phyloP scores from a whole-genome alignment of 805 yeast genomes.

The Metschnikowia aberdeeniae region DNA sequence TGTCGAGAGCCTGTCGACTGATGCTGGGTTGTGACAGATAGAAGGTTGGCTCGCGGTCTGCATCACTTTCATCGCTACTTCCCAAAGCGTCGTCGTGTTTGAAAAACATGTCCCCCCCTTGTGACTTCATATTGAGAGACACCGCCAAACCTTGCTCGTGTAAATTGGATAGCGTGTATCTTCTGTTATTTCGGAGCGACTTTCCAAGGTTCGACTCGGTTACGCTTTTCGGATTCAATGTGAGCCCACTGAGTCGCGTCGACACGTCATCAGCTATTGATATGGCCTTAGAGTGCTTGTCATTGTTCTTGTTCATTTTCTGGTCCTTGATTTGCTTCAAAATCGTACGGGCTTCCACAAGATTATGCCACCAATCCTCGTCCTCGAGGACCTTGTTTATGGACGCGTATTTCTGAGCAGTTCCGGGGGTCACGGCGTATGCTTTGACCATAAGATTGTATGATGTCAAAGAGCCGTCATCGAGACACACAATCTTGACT shows the following conservation, averaged over 20 bases:
- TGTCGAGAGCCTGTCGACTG: background rate
- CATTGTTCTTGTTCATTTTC: constrained; percentile 16
- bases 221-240: constrained; percentile 17
- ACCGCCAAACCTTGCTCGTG: constrained; percentile 67
- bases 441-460: constrained; percentile 83
- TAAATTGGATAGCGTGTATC: constrained; percentile 57
- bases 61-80: constrained; percentile 23
- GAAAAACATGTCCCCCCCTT: constrained; percentile 28
- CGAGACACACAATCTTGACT: constrained; percentile 68
- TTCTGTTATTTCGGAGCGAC: constrained; percentile 28
- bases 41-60: constrained; percentile 18
- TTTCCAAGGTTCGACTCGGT: constrained; percentile 12
- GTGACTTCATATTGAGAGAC: constrained; percentile 71
- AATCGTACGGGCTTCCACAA: constrained; percentile 53
- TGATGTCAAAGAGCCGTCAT: constrained; percentile 48
- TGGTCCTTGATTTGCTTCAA: constrained; percentile 32
- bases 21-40: constrained; percentile 3
- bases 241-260: constrained; percentile 20
- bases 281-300: constrained; percentile 8
- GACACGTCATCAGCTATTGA: constrained; percentile 10
- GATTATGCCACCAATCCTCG: constrained; percentile 87
- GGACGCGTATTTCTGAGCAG: constrained; percentile 28
- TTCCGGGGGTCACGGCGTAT: constrained; percentile 30
- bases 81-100: constrained; percentile 22
- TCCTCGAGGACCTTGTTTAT: constrained; percentile 49